phyloP scores from a whole-genome alignment of 305 asterid species.

The Lippia alba region DNA sequence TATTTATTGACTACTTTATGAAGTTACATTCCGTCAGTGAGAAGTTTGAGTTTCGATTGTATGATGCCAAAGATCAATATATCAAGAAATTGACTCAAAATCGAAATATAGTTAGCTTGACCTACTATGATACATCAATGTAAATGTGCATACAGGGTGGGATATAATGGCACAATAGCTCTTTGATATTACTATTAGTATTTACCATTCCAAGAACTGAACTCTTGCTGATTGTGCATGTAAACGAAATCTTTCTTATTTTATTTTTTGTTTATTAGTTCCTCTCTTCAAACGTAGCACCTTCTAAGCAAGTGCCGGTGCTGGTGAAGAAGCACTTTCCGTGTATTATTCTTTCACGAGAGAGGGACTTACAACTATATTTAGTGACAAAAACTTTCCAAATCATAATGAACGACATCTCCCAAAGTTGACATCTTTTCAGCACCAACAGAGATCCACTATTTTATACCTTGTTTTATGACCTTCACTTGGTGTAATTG shows the following conservation, averaged over 20 bases:
- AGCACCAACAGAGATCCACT: not conserved
- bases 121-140: no score
- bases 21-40: not conserved
- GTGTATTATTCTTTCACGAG: no score
- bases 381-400: no score
- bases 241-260: not conserved
- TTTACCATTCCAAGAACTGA: no score
- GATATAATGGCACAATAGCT: no score
- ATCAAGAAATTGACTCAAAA: not conserved
- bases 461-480: not conserved
- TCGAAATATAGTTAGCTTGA: not conserved
- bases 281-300: no score
- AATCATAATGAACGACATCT: not conserved
- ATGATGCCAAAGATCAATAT: constrained; percentile 17
- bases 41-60: not conserved
- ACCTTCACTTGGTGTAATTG: not conserved
- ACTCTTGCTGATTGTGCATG: not conserved
- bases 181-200: no score
- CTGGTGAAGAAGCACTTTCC: no score
- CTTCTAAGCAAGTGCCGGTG: no score
- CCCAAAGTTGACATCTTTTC: not conserved
- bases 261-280: not conserved
- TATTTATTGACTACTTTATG: not conserved
- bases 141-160: no score
- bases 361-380: no score